These are phyloP conservation scores for Exophiala xenobiotica DNA, from an alignment of 2,329 filamentous ascomycete genomes.

Conservation along the genomic window DNA sequence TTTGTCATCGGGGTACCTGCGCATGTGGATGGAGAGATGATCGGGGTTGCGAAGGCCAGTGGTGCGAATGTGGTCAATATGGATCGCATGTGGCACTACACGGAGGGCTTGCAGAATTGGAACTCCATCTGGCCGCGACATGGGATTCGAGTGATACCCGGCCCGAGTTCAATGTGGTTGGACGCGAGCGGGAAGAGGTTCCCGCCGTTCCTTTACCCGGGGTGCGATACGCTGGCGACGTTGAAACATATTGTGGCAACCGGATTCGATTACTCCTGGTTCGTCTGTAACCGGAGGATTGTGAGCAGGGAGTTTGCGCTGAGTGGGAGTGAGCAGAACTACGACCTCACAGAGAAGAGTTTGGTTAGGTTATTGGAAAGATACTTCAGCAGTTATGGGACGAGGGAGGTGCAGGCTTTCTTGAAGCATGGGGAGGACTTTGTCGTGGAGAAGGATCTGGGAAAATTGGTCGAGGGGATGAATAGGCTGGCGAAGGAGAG, in stretches of 20 bases:
- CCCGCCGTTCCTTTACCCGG: conserved; percentile 58
- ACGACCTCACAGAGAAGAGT: conserved; percentile 59
- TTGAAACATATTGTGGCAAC: conserved; percentile 61
- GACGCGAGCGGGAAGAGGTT: conserved; percentile 60
- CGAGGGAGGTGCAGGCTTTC: conserved; percentile 58
- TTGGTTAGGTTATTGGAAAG: conserved; percentile 54
- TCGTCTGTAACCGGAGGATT: conserved; percentile 59
- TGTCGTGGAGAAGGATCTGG: conserved; percentile 56
- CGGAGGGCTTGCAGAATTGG: conserved; percentile 63
- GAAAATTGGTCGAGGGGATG: conserved; percentile 59
- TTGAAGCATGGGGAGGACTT: conserved; percentile 61
- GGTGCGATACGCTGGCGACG: conserved; percentile 58
- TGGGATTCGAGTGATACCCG: conserved; percentile 61
- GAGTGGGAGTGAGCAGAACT: conserved; percentile 64
- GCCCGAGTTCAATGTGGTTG: conserved; percentile 62
- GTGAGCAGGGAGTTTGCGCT: conserved; percentile 62
- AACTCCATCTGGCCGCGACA: conserved; percentile 61
- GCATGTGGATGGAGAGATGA: conserved; percentile 65
- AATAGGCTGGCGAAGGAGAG: conserved; percentile 52
- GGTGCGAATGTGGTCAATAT: conserved; percentile 60
- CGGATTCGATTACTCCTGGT: conserved; percentile 64
- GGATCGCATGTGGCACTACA: conserved; percentile 68
- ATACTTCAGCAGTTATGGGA: conserved; percentile 54
- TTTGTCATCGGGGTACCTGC: conserved; percentile 63
- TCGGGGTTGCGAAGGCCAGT: conserved; percentile 53